Conservation (phyloP, 495 filamentous ascomycete species). For the Pseudevernia furfuracea region DNA sequence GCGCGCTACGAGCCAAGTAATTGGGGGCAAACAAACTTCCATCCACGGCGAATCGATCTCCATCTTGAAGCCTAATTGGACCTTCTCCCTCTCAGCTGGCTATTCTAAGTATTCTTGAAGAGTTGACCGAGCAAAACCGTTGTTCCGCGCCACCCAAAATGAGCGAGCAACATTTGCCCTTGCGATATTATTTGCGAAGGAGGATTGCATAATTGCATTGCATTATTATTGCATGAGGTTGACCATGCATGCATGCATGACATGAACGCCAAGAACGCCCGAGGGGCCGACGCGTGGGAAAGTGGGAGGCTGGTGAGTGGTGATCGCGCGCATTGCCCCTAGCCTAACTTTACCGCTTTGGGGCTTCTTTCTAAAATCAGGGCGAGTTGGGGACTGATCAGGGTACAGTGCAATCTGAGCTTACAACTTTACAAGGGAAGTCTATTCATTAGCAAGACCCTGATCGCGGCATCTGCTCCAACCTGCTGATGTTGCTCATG, state of each 20-base stretch:
- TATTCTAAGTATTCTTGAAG: too few relatives aligned
- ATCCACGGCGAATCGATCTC: slow-evolving; percentile 6
- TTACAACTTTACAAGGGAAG: background rate
- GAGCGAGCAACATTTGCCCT: background rate
- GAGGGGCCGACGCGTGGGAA: slow-evolving; percentile 11
- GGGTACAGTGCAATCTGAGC: background rate
- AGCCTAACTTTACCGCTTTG: background rate
- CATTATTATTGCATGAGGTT: slow-evolving; percentile 6
- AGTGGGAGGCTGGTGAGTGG: slow-evolving; percentile 8
- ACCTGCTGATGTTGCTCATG: background rate
- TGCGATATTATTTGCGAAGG: slow-evolving; percentile 6
- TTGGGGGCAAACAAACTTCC: slow-evolving; percentile 4
- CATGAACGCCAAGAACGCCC: slow-evolving; percentile 2
- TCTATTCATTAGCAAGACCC: background rate
- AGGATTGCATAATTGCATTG: slow-evolving; percentile 1
- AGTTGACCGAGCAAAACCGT: background rate
- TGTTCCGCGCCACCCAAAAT: slow-evolving; percentile 3
- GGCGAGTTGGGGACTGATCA: background rate
- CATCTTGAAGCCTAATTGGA: slow-evolving; percentile 11
- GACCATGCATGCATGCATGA: background rate
- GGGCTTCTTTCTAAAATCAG: background rate
- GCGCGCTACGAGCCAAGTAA: slow-evolving; percentile 2
- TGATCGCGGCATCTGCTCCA: background rate
- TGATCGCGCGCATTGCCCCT: slow-evolving; percentile 9
- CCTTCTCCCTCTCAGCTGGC: background rate